Evolutionary conservation across 306 rosid species (phyloP).

Genomic region (Lathyrus sativus): DNA sequence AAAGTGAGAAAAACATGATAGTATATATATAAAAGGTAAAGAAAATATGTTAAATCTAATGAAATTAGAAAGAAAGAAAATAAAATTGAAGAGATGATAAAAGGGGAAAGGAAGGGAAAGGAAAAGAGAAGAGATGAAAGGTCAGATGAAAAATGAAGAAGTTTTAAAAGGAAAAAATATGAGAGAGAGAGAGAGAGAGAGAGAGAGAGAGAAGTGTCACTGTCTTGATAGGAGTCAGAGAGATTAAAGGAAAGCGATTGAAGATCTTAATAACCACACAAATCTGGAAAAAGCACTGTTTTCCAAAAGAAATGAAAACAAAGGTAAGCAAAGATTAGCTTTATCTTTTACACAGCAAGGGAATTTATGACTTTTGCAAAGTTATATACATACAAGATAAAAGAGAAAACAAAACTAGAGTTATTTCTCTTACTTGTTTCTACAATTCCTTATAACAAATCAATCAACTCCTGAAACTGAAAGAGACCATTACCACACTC

Average conservation of each 20-base stretch:
- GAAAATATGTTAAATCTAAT: background rate
- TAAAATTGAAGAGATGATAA: background rate
- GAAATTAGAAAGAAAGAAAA: background rate
- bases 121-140: conserved; percentile 16
- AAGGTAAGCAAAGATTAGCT: conserved; percentile 22
- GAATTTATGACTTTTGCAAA: conserved; percentile 30
- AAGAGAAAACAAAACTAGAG: conserved; percentile 28
- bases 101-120: background rate
- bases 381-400: conserved; percentile 8
- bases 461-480: conserved; percentile 32
- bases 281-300: conserved; percentile 57
- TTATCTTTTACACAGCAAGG: conserved; percentile 33
- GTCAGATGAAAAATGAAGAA: conserved; percentile 39
- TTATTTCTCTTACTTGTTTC: conserved; percentile 29
- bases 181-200: background rate
- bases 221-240: conserved; percentile 67
- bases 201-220: conserved; percentile 55
- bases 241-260: conserved; percentile 59
- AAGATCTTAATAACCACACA: conserved; percentile 55
- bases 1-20: conserved; percentile 25
- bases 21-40: background rate
- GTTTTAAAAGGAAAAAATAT: conserved; percentile 4
- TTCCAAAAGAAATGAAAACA: conserved; percentile 42
- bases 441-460: conserved; percentile 28
- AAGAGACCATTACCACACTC: conserved; percentile 35